Evolutionary conservation across 1,139 yeast genomes (phyloP), one percentile per base, ranked within the genome.

Genomic region (Magnusiomyces fungicola): DNA sequence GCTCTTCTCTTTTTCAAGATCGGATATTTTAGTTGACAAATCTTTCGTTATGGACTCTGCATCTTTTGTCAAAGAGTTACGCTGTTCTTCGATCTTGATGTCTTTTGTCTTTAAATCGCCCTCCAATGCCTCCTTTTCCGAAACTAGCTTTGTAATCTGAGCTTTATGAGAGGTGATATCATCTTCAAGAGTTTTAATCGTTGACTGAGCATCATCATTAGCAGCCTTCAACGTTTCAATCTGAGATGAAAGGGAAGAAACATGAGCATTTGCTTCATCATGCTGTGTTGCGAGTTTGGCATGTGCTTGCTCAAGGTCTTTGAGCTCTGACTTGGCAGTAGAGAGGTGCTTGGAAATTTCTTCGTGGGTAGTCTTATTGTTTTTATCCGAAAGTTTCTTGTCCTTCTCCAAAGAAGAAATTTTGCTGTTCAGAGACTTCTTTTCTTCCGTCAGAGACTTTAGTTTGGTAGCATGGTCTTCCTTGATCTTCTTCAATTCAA

Each of bases 1-100:
- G 34, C 36, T 22, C 24, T 52, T 50, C 38, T 47, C 50, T 43
- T 49, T 50, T 43, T 52, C 53, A 9, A 55, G 48, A 23, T 18
- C 19, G 14, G 53, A 47, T 9, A 55, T 51, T 36, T 50, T 51
- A 16, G 33, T 34, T 24, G 54, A 45, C 12, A 54, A 49, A 33
- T 53, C 55, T 37, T 55, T 45, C 29, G 53, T 51, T 29, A 55
- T 53, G 16, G 56, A 49, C 4, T 51, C 53, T n/a, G 50, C 55
- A 33, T 51, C 54, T 37, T 50, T 54, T 25, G 54, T 53, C 19
- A 54, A 48, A 6, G 52, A 47, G 18, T 30, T 36, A 6, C 55
- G 47, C 30, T 52, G 53, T 24, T 46, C 50, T 45, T 55, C 53
- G 29, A 50, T 48, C n/a, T 49, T 45, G 30, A 41, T 36, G 6